Evolutionary conservation across 257 asterid species (phyloP), one percentile per base, ranked within the genome.

Genomic region (Dorcoceras hygrometricum): DNA sequence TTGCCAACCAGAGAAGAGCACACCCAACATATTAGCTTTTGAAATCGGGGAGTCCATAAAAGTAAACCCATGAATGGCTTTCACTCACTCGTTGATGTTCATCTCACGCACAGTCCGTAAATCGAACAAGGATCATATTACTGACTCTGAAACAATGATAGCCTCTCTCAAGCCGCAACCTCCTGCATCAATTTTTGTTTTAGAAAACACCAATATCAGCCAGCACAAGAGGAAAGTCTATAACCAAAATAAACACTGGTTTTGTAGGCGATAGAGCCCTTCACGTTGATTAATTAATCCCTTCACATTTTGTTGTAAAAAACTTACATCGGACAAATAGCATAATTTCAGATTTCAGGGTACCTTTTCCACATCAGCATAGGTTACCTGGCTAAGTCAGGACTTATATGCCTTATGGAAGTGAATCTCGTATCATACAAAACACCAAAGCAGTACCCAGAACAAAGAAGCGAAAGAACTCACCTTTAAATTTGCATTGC

Each of bases 401-500:
- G 4, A 43, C 19, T 43, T 43, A 12, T 43, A 12, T 14, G 19
- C 16, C 51, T 3, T 14, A 12, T 3, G 51, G 51, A 43, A 3
- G 11, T 11, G 10, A 11, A 43, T 43, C 3, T 43, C 19, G 51
- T 0, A 43, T 10, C 51, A 43, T 14, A 43, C n/a, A 2, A 14
- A 43, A 43, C n/a, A 43, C n/a, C n/a, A 43, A 43, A 43, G 14
- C 51, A 31, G 39, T 60, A 65, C 48, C 63, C 71, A 53, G 48
- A 51, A 66, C 8, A 34, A 43, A 57, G 59, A 62, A 51, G 36
- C 51, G 8, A 65, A 16, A 66, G 50, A 25, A 68, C 83, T 68
- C 65, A 83, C 86, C 75, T 66, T 69, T 65, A 50, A 65, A 10
- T 31, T 57, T 43, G 51, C 51, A 12, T 43, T 0, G 69, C 24